Base-by-base conservation (phyloP, 179 eudicot genomes). In the Silene vulgaris region DNA sequence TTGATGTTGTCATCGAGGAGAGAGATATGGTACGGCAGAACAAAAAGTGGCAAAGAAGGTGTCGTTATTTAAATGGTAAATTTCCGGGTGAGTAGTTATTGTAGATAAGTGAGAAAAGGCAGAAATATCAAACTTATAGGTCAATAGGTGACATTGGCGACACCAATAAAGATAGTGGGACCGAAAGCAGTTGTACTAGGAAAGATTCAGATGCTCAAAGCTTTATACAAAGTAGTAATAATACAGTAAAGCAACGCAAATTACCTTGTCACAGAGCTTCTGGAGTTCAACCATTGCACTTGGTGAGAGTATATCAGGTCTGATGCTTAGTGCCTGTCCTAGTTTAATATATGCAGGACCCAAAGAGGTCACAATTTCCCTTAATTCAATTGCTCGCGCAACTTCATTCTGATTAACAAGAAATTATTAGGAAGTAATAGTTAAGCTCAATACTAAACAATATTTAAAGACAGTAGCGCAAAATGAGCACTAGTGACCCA, bases 281-380 rank as follows among this genome's bases (percentile, higher is more conserved):
- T 95, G 99, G 78, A 95, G 90, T 83, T 95, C 99, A 78, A 72
- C 82, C 99, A 95, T 92, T 32, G 99, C 99, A 80, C 76, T 83
- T 63, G 99, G 99, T 81, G 99, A 95, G 71, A 95, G 82, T 82
- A 95, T 89, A 82, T 95, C 99, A 56, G 99, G 99, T 63, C 99
- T 91, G 77, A 95, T 95, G 88, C 99, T 95, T 79, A 95, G 88
- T 76, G 99, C 99, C 84, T 95, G 99, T 80, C 99, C 99, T 79
- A 95, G 88, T 85, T 95, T 95, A 32, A 95, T 92, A 77, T 95
- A 95, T 83, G 99, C 97, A 64, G 99, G 99, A 74, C 97, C 99
- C 90, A 95, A 85, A 72, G 99, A 95, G 67, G 99, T 95, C 54
- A 95, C 99, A 40, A 95, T 95, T 74, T 95, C 97, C 84, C 99